These are phyloP conservation scores for Epichloe aotearoae DNA, from an alignment of 2,329 filamentous ascomycete species.

Conservation along the genomic window DNA sequence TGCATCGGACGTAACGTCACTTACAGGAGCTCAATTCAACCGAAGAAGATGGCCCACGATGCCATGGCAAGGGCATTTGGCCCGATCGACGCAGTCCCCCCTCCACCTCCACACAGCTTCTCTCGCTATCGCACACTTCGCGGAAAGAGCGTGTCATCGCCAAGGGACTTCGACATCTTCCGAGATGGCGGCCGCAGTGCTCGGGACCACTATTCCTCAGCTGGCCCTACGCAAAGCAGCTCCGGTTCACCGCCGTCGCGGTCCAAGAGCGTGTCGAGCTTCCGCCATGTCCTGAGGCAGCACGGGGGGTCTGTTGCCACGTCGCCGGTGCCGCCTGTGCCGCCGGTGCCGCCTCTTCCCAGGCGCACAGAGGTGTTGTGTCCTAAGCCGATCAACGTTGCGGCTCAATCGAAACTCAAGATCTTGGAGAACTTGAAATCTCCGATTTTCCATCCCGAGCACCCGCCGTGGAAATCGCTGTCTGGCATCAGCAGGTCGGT, in stretches of 20 bases:
- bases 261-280: slow-evolving; percentile 9
- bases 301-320: not conserved
- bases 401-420: slow-evolving; percentile 3
- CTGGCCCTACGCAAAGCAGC: not conserved
- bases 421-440: slow-evolving; percentile 5
- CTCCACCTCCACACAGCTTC: slow-evolving; percentile 10
- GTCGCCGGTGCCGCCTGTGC: not conserved
- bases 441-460: not conserved
- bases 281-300: not conserved
- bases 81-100: slow-evolving; percentile 8
- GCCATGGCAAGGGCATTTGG: slow-evolving; percentile 1
- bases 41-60: slow-evolving; percentile 4
- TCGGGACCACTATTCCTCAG: not conserved
- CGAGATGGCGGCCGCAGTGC: slow-evolving; percentile 7
- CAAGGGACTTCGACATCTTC: slow-evolving; percentile 18
- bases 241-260: slow-evolving; percentile 4
- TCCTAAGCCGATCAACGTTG: slow-evolving; percentile 5
- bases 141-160: slow-evolving; percentile 22
- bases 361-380: slow-evolving; percentile 1
- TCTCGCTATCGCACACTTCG: slow-evolving; percentile 22
- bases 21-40: not conserved
- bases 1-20: not conserved
- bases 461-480: slow-evolving; percentile 1
- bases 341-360: slow-evolving; percentile 1
- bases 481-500: slow-evolving; percentile 2